Conservation (phyloP, 139 green algal species). For the Astrephomene gubernaculifera region DNA sequence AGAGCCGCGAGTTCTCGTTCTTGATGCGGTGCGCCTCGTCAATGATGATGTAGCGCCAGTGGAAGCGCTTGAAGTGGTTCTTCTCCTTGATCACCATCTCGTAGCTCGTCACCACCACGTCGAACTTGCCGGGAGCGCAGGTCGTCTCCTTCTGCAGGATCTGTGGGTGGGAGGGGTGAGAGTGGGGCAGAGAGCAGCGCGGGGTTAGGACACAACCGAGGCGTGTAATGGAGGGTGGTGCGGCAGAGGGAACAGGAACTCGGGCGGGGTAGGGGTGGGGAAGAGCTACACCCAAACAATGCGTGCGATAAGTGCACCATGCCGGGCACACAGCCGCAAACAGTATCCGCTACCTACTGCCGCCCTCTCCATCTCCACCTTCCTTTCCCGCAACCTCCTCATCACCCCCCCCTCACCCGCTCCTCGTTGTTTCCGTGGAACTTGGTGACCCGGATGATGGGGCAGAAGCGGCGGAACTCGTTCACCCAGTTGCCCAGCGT, state of each 20-base stretch:
- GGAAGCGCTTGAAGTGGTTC: conserved; percentile 92
- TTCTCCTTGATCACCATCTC: conserved; percentile 99
- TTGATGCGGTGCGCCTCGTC: conserved; percentile 99
- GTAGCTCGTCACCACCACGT: conserved; percentile 97
- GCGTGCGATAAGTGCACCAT: no score
- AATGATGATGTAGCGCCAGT: conserved; percentile 99
- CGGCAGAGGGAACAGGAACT: no score
- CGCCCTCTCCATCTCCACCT: no score
- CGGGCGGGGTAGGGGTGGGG: no score
- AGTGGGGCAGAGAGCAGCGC: not conserved
- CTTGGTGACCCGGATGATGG: conserved; percentile 90
- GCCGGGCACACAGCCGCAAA: no score
- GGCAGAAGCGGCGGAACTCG: conserved; percentile 97
- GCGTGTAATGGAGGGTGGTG: not conserved
- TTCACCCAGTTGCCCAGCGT: conserved; percentile 99
- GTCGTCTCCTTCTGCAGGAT: conserved; percentile 73
- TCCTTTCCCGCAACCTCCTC: no score
- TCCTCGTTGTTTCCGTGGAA: conserved; percentile 97
- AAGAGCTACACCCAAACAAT: no score
- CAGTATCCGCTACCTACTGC: no score
- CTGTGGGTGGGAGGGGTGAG: conserved; percentile 34
- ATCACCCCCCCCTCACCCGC: conserved; percentile 70
- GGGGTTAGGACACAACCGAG: not conserved
- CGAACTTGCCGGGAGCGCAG: conserved; percentile 84
- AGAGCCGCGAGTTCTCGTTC: conserved; percentile 98